Evolutionary conservation across 495 filamentous ascomycete species (phyloP).

Genomic region (Aspergillus conjunctus): DNA sequence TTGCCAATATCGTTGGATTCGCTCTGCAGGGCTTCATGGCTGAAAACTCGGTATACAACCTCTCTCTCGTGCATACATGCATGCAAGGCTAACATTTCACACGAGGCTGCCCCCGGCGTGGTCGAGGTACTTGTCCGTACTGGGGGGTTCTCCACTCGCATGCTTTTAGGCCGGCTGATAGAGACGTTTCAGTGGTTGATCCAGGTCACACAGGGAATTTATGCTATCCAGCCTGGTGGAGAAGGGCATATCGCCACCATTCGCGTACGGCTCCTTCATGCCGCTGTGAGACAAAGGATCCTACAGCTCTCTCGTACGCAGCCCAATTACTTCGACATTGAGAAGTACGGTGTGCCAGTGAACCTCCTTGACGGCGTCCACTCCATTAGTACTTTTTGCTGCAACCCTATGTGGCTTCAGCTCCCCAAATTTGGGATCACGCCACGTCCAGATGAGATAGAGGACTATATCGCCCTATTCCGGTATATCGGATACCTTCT

Average conservation of each 20-base stretch:
- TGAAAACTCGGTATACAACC: conserved; percentile 41
- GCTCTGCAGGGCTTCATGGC: conserved; percentile 68
- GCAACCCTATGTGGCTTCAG: conserved; percentile 63
- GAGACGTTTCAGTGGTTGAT: conserved; percentile 64
- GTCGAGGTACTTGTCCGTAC: conserved; percentile 69
- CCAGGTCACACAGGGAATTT: conserved; percentile 62
- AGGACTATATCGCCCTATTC: conserved; percentile 71
- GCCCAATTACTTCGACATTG: conserved; percentile 62
- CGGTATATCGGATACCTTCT: conserved; percentile 67
- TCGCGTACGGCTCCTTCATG: conserved; percentile 70
- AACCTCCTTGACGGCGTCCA: conserved; percentile 70
- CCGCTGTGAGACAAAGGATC: conserved; percentile 67
- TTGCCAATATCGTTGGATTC: conserved; percentile 59
- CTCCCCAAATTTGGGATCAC: conserved; percentile 70
- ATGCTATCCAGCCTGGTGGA: conserved; percentile 65
- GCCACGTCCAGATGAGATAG: conserved; percentile 55
- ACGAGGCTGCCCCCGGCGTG: conserved; percentile 48
- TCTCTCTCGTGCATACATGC: not conserved
- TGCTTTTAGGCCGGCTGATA: conserved; percentile 59
- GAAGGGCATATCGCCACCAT: conserved; percentile 65
- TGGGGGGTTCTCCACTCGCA: conserved; percentile 64
- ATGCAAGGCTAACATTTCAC: conserved; percentile 29
- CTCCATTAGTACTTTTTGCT: conserved; percentile 66
- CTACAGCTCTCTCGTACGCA: conserved; percentile 49
- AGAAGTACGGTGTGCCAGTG: conserved; percentile 63